Conservation (phyloP, 2,329 filamentous ascomycete genomes). For the Hypoxylon sp. region DNA sequence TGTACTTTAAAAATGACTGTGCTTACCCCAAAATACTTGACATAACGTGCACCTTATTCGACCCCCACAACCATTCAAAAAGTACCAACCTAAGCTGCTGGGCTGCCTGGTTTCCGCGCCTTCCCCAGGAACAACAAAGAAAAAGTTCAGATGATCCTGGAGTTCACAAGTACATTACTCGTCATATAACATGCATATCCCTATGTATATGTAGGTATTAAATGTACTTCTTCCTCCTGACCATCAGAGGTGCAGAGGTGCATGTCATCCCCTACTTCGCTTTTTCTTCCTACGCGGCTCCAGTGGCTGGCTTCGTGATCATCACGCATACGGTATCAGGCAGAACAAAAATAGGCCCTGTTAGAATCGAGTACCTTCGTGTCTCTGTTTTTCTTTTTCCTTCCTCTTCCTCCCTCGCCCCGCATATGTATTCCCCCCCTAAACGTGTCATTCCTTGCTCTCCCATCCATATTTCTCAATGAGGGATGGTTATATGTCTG, state of each 20-base stretch:
- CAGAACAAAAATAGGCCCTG: background rate
- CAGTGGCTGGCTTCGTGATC: constrained; percentile 26
- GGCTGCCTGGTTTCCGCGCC: constrained; percentile 26
- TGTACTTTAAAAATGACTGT: constrained; percentile 4
- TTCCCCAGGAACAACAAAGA: constrained; percentile 12
- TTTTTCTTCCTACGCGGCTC: constrained; percentile 7
- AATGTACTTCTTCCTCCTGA: background rate
- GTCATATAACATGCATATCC: background rate
- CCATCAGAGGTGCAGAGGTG: background rate
- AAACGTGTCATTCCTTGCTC: constrained; percentile 8
- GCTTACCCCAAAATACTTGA: constrained; percentile 10
- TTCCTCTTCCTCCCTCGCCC: background rate
- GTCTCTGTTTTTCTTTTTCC: background rate
- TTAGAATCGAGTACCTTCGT: background rate
- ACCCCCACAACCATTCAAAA: constrained; percentile 25
- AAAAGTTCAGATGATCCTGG: constrained; percentile 36
- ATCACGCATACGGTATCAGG: constrained; percentile 19
- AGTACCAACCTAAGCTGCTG: too few species aligned
- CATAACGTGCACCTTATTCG: constrained; percentile 2
- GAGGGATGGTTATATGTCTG: constrained; percentile 8
- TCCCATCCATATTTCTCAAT: background rate
- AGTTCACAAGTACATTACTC: constrained; percentile 11
- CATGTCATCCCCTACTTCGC: background rate
- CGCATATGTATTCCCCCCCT: background rate
- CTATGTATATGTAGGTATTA: background rate